Base-by-base conservation (phyloP, 257 asterid species). In the Scutellaria barbata region DNA sequence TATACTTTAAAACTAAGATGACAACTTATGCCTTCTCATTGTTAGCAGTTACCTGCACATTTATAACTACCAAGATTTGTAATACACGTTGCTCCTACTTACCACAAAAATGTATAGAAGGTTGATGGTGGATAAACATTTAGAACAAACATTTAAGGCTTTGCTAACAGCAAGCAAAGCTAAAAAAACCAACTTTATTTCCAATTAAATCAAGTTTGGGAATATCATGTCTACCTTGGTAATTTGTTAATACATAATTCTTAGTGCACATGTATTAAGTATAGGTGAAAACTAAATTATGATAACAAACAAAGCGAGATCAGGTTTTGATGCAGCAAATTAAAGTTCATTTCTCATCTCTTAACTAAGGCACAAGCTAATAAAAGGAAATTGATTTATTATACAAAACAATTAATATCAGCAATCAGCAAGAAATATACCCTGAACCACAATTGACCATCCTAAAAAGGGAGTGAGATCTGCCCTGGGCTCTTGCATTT, bases 41-140 rank as follows among this genome's bases (percentile, higher is more conserved):
- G 47, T 20, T 42, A 30, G 35, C 35, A 30, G 18, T 22, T 22
- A 20, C 33, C 14, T 39, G 40, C 54, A 12, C 33, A 50, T 67
- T 33, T 13, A 4, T 17, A 55, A 68, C 1, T 25, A 65, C 2
- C 65, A 6, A 39, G 45, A 50, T 68, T 59, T 6, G 6, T 37
- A 45, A 40, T 22, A 13, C 40, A 11, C 41, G 65, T 50, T 43
- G 52, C 46, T 60, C 56, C 64, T 20, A 22, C 63, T 10, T 45
- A 40, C 63, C 53, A 63, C 33, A 60, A 55, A 56, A 39, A 22
- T 17, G 50, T 10, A n/a, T 46, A 50, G 58, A 56, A 77, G 39
- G 39, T 10, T 16, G 42, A 48, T 47, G 68, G 64, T 41, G 20
- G 41, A 53, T 69, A 43, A 53, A 10, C 14, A 55, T 40, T 59